Base-by-base conservation (phyloP, 306 rosid genomes). In the Casuarina glauca region DNA sequence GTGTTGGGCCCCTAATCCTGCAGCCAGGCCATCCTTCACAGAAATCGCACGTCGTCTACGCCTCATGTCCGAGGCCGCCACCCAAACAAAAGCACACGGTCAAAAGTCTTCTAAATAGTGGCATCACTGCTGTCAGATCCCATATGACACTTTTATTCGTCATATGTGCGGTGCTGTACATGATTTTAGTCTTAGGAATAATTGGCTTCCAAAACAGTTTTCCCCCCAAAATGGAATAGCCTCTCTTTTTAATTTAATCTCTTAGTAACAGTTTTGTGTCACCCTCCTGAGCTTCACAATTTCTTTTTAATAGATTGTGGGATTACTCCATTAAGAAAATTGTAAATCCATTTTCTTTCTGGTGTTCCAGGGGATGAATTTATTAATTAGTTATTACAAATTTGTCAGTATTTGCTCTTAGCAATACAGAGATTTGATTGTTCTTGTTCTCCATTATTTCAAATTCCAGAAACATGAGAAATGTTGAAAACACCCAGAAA, bases 1-100 rank as follows among this genome's bases (percentile, higher is more conserved):
- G 88, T 94, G 98, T 82, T 94, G 98, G 98, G 97, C 97, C 9
- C 98, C 98, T 55, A 92, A 90, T 83, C 98, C 98, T 15, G 72
- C 87, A 5, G 88, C 46, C n/a, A 84, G 98, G 85, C 98, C 98
- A 67, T 89, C 93, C 12, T 94, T 94, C 88, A 90, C 98, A 3
- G 97, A 94, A 78, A 93, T 94, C 48, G 87, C 98, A 3, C 74
- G 89, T 70, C 93, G 97, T 68, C 78, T 94, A 63, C 93, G 95
- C 3, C 90, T 70, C 55, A 89, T 94, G 97, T 89, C 92, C 43
- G 82, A 91, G 17, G 87, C 90, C 0, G 91, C 98, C 52, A 57
- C 76, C 87, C 98, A 88, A 78, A 72, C 89, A 74, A 94, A 89
- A 83, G 88, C 89, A 73, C 96, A 88, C 19, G 96, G 89, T 85